Conservation (phyloP, 2,329 filamentous ascomycete species). For the Epichloe hybrida region DNA sequence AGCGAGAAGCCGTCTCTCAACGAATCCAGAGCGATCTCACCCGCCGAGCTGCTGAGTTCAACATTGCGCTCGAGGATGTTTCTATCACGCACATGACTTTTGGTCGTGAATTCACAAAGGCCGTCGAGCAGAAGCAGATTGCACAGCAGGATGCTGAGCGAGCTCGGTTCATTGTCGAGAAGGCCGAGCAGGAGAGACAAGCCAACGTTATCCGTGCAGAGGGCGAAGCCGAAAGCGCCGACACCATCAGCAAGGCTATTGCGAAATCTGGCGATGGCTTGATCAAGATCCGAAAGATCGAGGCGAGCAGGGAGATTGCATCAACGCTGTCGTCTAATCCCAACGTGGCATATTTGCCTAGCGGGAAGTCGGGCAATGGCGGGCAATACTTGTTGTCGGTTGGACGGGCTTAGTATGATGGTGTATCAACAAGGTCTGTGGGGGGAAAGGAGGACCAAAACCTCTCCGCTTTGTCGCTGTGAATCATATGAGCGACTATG, state of each 20-base stretch:
- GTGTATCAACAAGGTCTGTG: slow-evolving; percentile 1
- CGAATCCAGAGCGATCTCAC: slow-evolving; percentile 87
- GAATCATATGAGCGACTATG: slow-evolving; percentile 16
- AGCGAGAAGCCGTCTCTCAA: slow-evolving; percentile 91
- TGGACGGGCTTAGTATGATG: slow-evolving; percentile 23
- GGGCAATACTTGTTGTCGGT: slow-evolving; percentile 41
- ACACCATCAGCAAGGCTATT: slow-evolving; percentile 88
- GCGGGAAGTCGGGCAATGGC: slow-evolving; percentile 50
- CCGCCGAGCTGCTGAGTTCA: slow-evolving; percentile 90
- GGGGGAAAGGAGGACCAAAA: neutral
- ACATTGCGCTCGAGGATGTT: slow-evolving; percentile 96
- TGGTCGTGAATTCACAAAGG: slow-evolving; percentile 95
- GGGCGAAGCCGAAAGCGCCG: slow-evolving; percentile 92
- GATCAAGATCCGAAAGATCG: slow-evolving; percentile 92
- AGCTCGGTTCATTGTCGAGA: slow-evolving; percentile 95
- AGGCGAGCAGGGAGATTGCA: slow-evolving; percentile 92
- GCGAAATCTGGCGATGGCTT: slow-evolving; percentile 86
- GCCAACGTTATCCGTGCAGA: slow-evolving; percentile 97
- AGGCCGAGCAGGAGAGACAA: slow-evolving; percentile 96
- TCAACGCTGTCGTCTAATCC: slow-evolving; percentile 79
- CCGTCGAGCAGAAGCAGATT: slow-evolving; percentile 99
- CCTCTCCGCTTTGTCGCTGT: slow-evolving; percentile 8
- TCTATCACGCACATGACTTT: slow-evolving; percentile 99
- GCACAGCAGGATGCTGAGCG: slow-evolving; percentile 97
- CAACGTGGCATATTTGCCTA: slow-evolving; percentile 88